phyloP scores from a whole-genome alignment of 257 asterid species.

The Solanum phureja region DNA sequence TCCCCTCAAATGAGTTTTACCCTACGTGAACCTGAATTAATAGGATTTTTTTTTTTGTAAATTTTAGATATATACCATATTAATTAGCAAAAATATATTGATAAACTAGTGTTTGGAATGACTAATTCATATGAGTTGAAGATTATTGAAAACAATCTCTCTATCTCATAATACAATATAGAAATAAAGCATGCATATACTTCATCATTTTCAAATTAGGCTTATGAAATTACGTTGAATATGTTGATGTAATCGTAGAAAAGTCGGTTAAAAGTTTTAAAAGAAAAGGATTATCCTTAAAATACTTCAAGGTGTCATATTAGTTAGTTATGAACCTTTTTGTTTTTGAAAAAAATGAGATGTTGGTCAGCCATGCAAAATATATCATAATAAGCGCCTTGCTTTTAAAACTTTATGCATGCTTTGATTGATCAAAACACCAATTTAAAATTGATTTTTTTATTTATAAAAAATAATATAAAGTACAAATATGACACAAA shows the following conservation, averaged over 20 bases:
- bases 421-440: background rate
- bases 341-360: background rate
- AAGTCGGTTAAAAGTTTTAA: no score
- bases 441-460: background rate
- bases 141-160: background rate
- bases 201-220: no score
- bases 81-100: background rate
- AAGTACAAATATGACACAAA: background rate
- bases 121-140: background rate
- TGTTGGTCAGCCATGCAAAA: constrained; percentile 4
- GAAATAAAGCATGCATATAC: background rate
- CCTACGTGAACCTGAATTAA: background rate
- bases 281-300: background rate
- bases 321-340: background rate
- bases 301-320: background rate
- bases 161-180: background rate
- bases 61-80: background rate
- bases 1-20: background rate
- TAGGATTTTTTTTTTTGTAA: background rate
- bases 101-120: background rate
- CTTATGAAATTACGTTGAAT: background rate
- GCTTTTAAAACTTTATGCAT: background rate
- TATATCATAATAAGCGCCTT: background rate
- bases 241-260: background rate
- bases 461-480: background rate